Percentiles rank a stretch among this genome's conserved stretches.
Conservation (phyloP, 331 rosid species). For the Dryas integrifolia region DNA sequence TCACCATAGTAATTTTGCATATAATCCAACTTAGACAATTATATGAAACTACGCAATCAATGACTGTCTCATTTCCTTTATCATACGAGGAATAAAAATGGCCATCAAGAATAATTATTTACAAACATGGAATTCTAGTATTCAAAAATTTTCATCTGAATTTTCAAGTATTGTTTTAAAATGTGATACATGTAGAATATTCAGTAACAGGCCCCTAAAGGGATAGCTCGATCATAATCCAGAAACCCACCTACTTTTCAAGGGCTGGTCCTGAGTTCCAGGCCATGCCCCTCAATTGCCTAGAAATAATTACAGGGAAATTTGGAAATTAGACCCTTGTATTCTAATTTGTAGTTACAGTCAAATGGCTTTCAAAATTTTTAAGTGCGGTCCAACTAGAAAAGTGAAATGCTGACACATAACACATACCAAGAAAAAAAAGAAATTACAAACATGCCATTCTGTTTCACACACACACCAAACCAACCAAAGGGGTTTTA, state of each 20-base stretch:
- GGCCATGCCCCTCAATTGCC: background rate
- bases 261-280: background rate
- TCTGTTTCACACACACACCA: background rate
- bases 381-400: background rate
- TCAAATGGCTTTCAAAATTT: background rate
- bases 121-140: background rate
- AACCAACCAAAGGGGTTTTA: background rate
- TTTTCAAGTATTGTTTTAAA: background rate
- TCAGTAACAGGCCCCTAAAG: background rate
- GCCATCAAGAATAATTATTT: background rate
- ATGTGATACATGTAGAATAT: background rate
- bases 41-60: background rate
- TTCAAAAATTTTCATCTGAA: background rate
- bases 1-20: conserved; percentile 26
- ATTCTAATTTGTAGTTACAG: background rate
- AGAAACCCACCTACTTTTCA: background rate
- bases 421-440: background rate
- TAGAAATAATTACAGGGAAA: background rate
- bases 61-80: no score
- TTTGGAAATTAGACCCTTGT: background rate
- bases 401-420: background rate
- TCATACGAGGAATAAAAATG: background rate
- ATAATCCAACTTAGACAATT: conserved; percentile 10
- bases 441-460: background rate
- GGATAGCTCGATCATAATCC: background rate